A percentile compares a stretch with the other conserved stretches of the same genome.
Evolutionary conservation across 2,329 filamentous ascomycete genomes (phyloP).

Genomic region (Epichloe hybrida): DNA sequence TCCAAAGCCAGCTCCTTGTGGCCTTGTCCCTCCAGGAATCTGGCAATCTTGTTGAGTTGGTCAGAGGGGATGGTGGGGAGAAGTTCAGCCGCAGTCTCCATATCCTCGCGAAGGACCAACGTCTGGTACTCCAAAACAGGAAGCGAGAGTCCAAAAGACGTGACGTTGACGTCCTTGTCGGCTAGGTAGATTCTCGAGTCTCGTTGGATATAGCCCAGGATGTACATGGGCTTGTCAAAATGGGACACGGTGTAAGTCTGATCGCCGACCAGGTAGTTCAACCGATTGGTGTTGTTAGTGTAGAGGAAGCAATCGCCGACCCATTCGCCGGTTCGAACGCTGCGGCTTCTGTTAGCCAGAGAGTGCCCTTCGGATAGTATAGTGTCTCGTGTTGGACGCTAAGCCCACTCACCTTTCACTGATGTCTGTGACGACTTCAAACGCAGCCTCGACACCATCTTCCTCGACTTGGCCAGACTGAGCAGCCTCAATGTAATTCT

Average conservation of each 20-base stretch:
- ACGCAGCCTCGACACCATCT: conserved; percentile 88
- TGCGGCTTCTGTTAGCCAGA: conserved; percentile 18
- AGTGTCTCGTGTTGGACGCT: neutral
- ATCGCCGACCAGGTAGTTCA: conserved; percentile 96
- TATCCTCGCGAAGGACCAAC: conserved; percentile 80
- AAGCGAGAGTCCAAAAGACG: conserved; percentile 81
- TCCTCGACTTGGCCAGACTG: conserved; percentile 73
- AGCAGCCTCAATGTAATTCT: conserved; percentile 72
- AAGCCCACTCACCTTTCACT: conserved; percentile 55
- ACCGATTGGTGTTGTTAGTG: conserved; percentile 88
- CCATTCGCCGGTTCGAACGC: conserved; percentile 90
- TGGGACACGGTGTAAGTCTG: conserved; percentile 96
- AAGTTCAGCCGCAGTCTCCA: conserved; percentile 80
- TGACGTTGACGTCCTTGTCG: conserved; percentile 88
- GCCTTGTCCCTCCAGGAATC: conserved; percentile 93
- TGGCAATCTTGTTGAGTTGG: conserved; percentile 94
- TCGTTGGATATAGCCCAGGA: conserved; percentile 86
- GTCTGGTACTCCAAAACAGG: conserved; percentile 96
- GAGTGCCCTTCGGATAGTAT: neutral
- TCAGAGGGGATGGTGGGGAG: conserved; percentile 75
- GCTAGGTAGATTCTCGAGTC: conserved; percentile 92
- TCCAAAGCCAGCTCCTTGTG: conserved; percentile 93
- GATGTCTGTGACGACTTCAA: conserved; percentile 92
- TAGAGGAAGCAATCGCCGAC: conserved; percentile 98
- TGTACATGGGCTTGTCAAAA: conserved; percentile 90